phyloP scores from a whole-genome alignment of 768 basidiomycete genomes.

The Hericium erinaceus region DNA sequence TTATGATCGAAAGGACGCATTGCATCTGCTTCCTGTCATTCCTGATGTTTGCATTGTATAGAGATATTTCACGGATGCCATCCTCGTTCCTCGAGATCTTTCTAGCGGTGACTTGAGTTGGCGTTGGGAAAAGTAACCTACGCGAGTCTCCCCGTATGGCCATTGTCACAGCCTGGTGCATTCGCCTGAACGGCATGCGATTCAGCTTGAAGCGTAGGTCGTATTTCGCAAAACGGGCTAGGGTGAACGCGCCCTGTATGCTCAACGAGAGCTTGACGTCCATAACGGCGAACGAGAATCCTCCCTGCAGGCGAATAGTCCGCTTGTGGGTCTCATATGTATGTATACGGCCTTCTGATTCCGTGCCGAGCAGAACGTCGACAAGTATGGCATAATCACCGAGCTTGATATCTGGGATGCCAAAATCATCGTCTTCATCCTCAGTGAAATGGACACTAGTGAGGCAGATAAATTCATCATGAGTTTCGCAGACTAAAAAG shows the following conservation, averaged over 20 bases:
- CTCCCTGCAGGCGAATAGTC: too few relatives aligned
- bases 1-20: slow-evolving; percentile 39
- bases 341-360: not conserved
- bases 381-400: not conserved
- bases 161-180: not conserved
- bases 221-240: not conserved
- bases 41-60: not conserved
- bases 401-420: not conserved
- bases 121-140: not conserved
- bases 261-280: too few relatives aligned
- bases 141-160: not conserved
- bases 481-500: not conserved
- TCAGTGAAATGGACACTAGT: not conserved
- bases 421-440: not conserved
- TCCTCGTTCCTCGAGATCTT: slow-evolving; percentile 27
- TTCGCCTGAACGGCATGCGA: not conserved
- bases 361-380: not conserved
- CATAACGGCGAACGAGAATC: too few relatives aligned
- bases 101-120: not conserved
- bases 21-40: slow-evolving; percentile 26
- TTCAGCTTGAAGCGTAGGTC: not conserved
- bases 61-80: too few relatives aligned
- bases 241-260: too few relatives aligned
- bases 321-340: not conserved
- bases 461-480: not conserved